These are phyloP conservation scores for Phytopythium sindhum DNA, from an alignment of 352 stramenopile species.

Conservation along the genomic window DNA sequence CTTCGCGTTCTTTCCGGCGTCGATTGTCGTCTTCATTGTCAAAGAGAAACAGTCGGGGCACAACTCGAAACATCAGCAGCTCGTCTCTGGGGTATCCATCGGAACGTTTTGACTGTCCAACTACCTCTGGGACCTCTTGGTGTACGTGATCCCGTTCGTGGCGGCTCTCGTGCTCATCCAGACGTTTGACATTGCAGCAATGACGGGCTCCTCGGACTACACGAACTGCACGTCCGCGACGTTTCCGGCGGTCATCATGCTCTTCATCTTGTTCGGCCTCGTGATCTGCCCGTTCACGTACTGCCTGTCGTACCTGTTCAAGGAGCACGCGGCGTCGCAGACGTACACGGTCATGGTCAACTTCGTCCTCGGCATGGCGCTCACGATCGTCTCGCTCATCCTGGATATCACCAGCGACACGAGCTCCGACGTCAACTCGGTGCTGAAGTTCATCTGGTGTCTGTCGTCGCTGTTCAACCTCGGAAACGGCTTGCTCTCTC, in stretches of 20 bases:
- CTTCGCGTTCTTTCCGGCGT: slow-evolving; percentile 89
- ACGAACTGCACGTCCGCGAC: slow-evolving; percentile 21
- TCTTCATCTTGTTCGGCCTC: slow-evolving; percentile 58
- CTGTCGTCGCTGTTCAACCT: slow-evolving; percentile 64
- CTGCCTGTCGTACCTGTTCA: slow-evolving; percentile 55
- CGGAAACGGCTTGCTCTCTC: slow-evolving; percentile 41
- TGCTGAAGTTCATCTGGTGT: slow-evolving; percentile 56
- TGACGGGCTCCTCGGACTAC: slow-evolving; percentile 26
- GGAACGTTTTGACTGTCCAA: slow-evolving; percentile 95
- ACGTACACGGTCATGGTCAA: slow-evolving; percentile 61
- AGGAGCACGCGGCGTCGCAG: slow-evolving; percentile 41
- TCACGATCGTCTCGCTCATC: slow-evolving; percentile 61
- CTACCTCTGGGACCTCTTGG: slow-evolving; percentile 89
- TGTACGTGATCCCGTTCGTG: slow-evolving; percentile 76
- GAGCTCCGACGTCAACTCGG: slow-evolving; percentile 27
- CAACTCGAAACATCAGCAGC: slow-evolving; percentile 96
- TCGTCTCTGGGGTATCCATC: slow-evolving; percentile 91
- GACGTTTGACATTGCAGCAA: slow-evolving; percentile 31
- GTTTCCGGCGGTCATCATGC: slow-evolving; percentile 38
- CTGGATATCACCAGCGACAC: slow-evolving; percentile 29
- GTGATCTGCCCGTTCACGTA: slow-evolving; percentile 65
- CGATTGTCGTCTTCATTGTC: slow-evolving; percentile 94
- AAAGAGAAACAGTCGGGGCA: slow-evolving; percentile 85
- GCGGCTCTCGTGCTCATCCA: slow-evolving; percentile 40
- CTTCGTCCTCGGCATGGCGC: slow-evolving; percentile 51